Percentiles rank a stretch among this genome's conserved stretches.
These are phyloP conservation scores for Phytophthora tubulina DNA, from an alignment of 352 stramenopile genomes.

Conservation along the genomic window DNA sequence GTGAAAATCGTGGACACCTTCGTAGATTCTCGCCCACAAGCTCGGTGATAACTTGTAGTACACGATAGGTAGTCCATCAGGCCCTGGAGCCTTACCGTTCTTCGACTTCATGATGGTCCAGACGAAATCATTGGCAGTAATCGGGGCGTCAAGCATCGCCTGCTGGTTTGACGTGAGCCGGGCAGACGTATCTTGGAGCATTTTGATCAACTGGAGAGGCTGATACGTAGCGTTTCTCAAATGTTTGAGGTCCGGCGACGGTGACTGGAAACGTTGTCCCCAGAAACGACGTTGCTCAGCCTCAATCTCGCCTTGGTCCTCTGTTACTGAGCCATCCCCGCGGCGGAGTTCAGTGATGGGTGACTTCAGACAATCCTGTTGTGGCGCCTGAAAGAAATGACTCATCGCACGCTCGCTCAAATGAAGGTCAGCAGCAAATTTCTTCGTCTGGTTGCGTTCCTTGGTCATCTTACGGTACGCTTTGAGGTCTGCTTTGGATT, in stretches of 20 bases:
- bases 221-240: neutral
- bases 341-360: constrained; percentile 1
- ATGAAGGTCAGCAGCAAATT: constrained; percentile 26
- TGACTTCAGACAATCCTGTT: constrained; percentile 16
- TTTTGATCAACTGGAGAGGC: no score
- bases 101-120: no score
- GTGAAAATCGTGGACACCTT: constrained; percentile 20
- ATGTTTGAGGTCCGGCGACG: constrained; percentile 28
- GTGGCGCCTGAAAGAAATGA: constrained; percentile 19
- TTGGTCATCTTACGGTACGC: constrained; percentile 1
- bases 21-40: constrained; percentile 20
- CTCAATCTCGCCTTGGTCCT: constrained; percentile 10
- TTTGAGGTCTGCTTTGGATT: constrained; percentile 3
- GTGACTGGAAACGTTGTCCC: constrained; percentile 18
- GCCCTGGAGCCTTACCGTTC: constrained; percentile 20
- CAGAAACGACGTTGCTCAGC: constrained; percentile 10
- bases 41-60: constrained; percentile 25
- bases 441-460: constrained; percentile 18
- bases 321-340: constrained; percentile 5
- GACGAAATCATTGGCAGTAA: no score
- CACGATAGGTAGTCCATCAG: constrained; percentile 22
- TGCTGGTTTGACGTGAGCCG: no score
- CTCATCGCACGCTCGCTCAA: constrained; percentile 14
- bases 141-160: no score
- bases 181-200: no score